phyloP scores from a whole-genome alignment of 208 protist genomes.

The Trypanosoma grayi region DNA sequence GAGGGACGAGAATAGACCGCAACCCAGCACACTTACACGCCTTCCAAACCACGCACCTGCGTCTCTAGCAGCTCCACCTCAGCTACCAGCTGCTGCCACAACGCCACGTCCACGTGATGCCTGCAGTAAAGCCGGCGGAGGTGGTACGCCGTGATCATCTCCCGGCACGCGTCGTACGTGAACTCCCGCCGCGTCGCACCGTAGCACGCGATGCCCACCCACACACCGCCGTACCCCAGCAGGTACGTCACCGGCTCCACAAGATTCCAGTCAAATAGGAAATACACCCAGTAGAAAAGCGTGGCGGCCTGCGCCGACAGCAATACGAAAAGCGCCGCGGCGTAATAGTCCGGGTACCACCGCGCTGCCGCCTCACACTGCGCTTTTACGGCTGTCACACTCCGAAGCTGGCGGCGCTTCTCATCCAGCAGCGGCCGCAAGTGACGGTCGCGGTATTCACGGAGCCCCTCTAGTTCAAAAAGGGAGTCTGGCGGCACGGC shows the following conservation, averaged over 20 bases:
- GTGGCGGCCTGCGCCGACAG: slow-evolving; percentile 42
- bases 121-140: slow-evolving; percentile 24
- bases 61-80: slow-evolving; percentile 46
- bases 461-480: slow-evolving; percentile 21
- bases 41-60: slow-evolving; percentile 33
- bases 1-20: background rate
- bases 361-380: slow-evolving; percentile 34
- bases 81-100: slow-evolving; percentile 29
- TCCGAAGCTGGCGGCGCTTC: slow-evolving; percentile 29
- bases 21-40: background rate
- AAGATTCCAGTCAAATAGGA: slow-evolving; percentile 87
- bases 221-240: slow-evolving; percentile 66
- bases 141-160: slow-evolving; percentile 25
- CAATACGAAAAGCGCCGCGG: slow-evolving; percentile 33
- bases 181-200: slow-evolving; percentile 51
- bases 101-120: slow-evolving; percentile 30
- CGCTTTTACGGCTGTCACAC: slow-evolving; percentile 28
- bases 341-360: slow-evolving; percentile 25
- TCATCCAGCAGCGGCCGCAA: slow-evolving; percentile 28
- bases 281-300: slow-evolving; percentile 81
- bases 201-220: slow-evolving; percentile 69
- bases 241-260: slow-evolving; percentile 90
- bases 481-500: background rate
- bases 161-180: slow-evolving; percentile 35
- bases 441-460: slow-evolving; percentile 29